A percentile compares a stretch with the other conserved stretches of the same genome.
Evolutionary conservation across 345 rosid genomes (phyloP).

Genomic region (Nephelium lappaceum): DNA sequence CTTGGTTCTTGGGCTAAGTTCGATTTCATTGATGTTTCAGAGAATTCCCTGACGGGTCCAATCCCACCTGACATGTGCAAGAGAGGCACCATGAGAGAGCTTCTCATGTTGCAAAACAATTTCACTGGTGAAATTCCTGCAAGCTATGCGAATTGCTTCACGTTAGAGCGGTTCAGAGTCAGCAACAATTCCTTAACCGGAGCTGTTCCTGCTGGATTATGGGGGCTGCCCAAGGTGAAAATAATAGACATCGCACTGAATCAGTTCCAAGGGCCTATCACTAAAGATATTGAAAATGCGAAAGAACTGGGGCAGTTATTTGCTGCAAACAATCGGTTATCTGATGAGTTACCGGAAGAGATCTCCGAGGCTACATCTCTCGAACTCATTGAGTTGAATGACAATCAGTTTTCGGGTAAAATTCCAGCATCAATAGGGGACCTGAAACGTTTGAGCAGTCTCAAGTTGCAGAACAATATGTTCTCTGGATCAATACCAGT

Average conservation of each 20-base stretch:
- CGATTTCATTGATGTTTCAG: conserved; percentile 78
- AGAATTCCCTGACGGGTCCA: conserved; percentile 67
- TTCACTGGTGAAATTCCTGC: conserved; percentile 78
- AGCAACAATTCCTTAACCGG: conserved; percentile 68
- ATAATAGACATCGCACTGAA: conserved; percentile 69
- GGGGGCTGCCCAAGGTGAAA: conserved; percentile 71
- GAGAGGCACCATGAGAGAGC: conserved; percentile 60
- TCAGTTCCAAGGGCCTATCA: conserved; percentile 59
- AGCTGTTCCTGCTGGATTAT: conserved; percentile 67
- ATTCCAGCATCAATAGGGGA: conserved; percentile 61
- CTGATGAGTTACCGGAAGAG: conserved; percentile 75
- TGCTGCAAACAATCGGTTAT: conserved; percentile 56
- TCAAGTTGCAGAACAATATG: conserved; percentile 63
- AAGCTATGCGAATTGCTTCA: conserved; percentile 58
- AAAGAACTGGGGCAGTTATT: conserved; percentile 49
- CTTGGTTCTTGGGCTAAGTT: conserved; percentile 78
- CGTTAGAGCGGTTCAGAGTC: conserved; percentile 72
- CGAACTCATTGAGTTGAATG: conserved; percentile 47
- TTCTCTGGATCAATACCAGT: conserved; percentile 64
- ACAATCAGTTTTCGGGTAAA: conserved; percentile 65
- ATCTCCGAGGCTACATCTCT: conserved; percentile 49
- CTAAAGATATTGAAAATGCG: conserved; percentile 59
- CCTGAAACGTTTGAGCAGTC: conserved; percentile 50
- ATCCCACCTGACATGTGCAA: conserved; percentile 94
- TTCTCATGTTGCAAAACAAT: conserved; percentile 73